These are phyloP conservation scores for Pichia sp. DNA, from an alignment of 1,139 yeast genomes.

Conservation along the genomic window DNA sequence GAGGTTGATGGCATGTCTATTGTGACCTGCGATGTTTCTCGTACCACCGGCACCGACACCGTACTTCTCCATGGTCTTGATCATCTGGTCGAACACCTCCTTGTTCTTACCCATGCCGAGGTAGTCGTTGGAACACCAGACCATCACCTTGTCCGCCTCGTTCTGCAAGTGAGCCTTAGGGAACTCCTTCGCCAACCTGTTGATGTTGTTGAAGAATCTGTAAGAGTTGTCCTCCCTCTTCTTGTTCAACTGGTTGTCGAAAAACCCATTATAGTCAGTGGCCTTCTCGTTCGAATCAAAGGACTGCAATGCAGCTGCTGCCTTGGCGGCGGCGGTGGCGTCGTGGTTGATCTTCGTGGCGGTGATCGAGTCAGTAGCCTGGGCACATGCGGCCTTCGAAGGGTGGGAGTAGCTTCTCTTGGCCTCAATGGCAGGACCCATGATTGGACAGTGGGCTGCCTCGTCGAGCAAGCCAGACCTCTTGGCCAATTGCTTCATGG, in stretches of 20 bases:
- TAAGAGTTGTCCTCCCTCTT: conserved; percentile 88
- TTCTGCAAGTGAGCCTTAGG: conserved; percentile 82
- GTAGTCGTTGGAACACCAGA: conserved; percentile 98
- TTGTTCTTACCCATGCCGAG: conserved; percentile 88
- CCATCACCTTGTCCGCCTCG: conserved; percentile 83
- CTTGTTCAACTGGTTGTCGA: conserved; percentile 41
- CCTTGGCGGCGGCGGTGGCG: conserved; percentile 34
- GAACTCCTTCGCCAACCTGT: conserved; percentile 88
- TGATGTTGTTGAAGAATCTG: conserved; percentile 93
- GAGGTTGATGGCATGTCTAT: conserved; percentile 75
- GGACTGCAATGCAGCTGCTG: conserved; percentile 24
- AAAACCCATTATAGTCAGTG: conserved; percentile 29
- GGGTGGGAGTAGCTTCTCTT: conserved; percentile 53
- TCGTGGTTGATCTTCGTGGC: conserved; percentile 30
- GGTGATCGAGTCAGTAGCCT: conserved; percentile 37
- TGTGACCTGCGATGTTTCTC: conserved; percentile 97
- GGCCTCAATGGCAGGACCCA: conserved; percentile 67
- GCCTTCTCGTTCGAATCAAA: conserved; percentile 25
- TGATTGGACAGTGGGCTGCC: conserved; percentile 81
- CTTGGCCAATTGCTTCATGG: conserved; percentile 50
- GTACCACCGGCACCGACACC: conserved; percentile 99
- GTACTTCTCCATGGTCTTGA: conserved; percentile 73
- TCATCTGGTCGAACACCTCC: conserved; percentile 71
- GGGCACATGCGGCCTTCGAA: conserved; percentile 48
- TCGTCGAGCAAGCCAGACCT: conserved; percentile 49